A percentile compares a stretch with the other conserved stretches of the same genome.
These are phyloP conservation scores for Glaciozyma antarctica DNA, from an alignment of 768 basidiomycete species.

Conservation along the genomic window DNA sequence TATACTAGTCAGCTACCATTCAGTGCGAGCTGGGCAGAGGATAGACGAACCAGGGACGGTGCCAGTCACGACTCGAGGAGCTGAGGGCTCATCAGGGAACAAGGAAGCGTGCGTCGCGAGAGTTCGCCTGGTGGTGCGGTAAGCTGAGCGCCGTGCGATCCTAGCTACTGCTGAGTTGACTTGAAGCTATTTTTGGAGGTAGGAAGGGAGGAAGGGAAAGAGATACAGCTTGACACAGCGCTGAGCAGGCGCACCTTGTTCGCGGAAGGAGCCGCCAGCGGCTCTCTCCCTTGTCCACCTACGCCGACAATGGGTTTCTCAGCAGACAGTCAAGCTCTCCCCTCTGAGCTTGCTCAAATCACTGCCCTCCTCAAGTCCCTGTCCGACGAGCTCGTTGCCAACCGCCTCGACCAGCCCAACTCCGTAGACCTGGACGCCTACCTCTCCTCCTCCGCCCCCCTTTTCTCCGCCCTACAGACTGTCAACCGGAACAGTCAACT, in stretches of 20 bases:
- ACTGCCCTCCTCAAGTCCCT: too few relatives aligned
- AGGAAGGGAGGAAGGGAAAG: neutral
- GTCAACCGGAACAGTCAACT: slow-evolving; percentile 66
- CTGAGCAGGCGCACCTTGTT: too few relatives aligned
- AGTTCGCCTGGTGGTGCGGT: neutral
- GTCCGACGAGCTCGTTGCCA: too few relatives aligned
- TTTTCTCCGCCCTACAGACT: slow-evolving; percentile 68
- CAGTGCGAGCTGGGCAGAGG: neutral
- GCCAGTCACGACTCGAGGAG: neutral
- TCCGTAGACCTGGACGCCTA: slow-evolving; percentile 5
- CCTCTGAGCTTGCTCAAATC: too few relatives aligned
- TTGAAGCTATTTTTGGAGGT: neutral
- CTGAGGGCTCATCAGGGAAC: neutral
- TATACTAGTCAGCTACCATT: neutral
- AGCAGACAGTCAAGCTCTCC: too few relatives aligned
- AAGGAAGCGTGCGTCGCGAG: neutral
- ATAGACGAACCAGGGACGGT: neutral
- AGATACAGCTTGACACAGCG: too few relatives aligned
- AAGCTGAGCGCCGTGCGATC: neutral
- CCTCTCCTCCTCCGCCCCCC: slow-evolving; percentile 16
- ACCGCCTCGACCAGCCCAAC: too few relatives aligned
- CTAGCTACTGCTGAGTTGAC: neutral
- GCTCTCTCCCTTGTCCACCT: too few relatives aligned
- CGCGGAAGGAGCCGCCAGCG: too few relatives aligned
- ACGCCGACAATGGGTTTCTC: too few relatives aligned